Conservation (phyloP, 257 asterid genomes). For the Solanum commersonii region DNA sequence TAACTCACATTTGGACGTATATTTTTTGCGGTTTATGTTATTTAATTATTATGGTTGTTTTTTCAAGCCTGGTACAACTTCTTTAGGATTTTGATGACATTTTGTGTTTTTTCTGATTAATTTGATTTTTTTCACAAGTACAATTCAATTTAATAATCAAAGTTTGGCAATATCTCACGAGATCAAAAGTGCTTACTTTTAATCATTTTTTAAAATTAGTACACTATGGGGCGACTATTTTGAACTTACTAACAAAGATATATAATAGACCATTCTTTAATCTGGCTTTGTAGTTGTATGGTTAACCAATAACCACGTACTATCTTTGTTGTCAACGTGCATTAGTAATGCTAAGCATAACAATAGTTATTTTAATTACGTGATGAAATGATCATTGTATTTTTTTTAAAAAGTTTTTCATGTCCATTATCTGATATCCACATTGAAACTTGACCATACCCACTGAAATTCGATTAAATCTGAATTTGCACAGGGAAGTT, state of each 20-base stretch:
- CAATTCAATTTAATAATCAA: no score
- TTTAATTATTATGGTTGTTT: background rate
- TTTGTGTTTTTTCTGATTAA: background rate
- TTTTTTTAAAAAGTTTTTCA: no score
- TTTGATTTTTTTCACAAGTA: background rate
- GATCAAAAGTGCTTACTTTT: background rate
- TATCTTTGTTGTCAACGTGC: background rate
- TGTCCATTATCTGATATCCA: accelerated
- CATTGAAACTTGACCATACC: no score
- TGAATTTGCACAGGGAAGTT: accelerated
- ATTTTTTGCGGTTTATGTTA: background rate
- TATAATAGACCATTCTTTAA: background rate
- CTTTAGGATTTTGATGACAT: background rate
- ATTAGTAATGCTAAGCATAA: background rate
- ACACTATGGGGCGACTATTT: background rate
- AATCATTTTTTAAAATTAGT: background rate
- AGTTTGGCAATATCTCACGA: background rate
- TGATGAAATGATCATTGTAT: background rate
- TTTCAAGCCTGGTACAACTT: background rate
- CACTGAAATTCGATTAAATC: no score
- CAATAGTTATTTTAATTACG: background rate
- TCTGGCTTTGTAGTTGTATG: background rate
- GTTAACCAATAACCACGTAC: background rate
- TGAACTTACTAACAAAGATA: no score
- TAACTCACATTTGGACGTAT: background rate